Evolutionary conservation across 257 asterid genomes (phyloP).

Genomic region (Scutellaria galericulata): DNA sequence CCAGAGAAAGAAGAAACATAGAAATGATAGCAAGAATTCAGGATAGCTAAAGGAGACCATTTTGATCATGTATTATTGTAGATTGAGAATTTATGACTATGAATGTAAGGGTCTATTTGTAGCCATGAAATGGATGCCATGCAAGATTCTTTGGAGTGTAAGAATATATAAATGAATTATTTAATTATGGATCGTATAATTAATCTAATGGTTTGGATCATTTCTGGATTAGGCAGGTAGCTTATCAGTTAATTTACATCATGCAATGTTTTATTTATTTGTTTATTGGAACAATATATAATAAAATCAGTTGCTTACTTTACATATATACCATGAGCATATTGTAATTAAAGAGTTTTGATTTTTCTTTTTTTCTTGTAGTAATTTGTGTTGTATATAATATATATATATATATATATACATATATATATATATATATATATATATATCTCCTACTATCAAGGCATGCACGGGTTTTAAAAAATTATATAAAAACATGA

Average conservation of each 20-base stretch:
- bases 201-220: conserved; percentile 2
- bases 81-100: background rate
- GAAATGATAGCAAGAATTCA: conserved; percentile 45
- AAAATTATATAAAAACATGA: too few species aligned
- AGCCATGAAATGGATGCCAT: background rate
- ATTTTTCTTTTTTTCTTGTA: too few species aligned
- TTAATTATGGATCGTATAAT: background rate
- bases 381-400: too few species aligned
- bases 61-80: background rate
- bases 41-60: conserved; percentile 42
- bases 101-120: background rate
- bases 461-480: too few species aligned
- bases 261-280: background rate
- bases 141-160: conserved; percentile 37
- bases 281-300: background rate
- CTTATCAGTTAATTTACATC: conserved; percentile 36
- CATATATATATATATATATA: too few species aligned
- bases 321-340: background rate
- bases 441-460: too few species aligned
- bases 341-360: too few species aligned
- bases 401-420: too few species aligned
- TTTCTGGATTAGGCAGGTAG: conserved; percentile 42
- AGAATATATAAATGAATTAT: conserved; percentile 9
- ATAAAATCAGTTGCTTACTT: background rate
- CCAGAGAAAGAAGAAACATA: conserved; percentile 36